These are phyloP conservation scores for Starmerella cellae DNA, from an alignment of 805 yeast genomes.

Conservation along the genomic window DNA sequence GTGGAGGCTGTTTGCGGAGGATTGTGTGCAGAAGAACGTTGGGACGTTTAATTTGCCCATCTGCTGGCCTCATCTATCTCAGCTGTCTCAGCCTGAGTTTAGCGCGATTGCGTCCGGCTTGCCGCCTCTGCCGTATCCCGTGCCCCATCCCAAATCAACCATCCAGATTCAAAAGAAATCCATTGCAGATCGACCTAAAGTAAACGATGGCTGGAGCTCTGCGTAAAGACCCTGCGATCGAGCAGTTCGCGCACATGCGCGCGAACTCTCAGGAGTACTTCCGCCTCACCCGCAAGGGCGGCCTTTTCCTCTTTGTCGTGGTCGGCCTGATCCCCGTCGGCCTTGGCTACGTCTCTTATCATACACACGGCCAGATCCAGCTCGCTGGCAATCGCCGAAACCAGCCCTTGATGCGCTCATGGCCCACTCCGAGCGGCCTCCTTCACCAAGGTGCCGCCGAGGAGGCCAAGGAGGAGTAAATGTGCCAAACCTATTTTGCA, in stretches of 20 bases:
- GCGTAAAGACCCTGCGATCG: slow-evolving; percentile 27
- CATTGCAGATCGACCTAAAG: not conserved
- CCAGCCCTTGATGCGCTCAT: slow-evolving; percentile 19
- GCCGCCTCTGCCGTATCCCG: not conserved
- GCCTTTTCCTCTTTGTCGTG: slow-evolving; percentile 24
- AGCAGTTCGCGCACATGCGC: slow-evolving; percentile 27
- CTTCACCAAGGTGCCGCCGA: slow-evolving; percentile 11
- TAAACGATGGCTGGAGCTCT: slow-evolving; percentile 24
- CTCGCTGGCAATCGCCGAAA: slow-evolving; percentile 21
- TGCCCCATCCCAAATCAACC: not conserved
- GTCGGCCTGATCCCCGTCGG: slow-evolving; percentile 27
- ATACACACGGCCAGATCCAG: slow-evolving; percentile 25
- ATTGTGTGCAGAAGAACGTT: too few species aligned
- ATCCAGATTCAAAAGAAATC: not conserved
- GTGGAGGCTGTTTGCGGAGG: too few species aligned
- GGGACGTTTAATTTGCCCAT: too few species aligned
- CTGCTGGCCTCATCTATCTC: too few species aligned
- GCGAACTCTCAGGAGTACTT: slow-evolving; percentile 23
- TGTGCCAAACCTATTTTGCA: too few species aligned
- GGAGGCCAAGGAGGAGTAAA: not conserved
- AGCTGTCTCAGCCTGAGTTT: too few species aligned
- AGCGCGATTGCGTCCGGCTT: too few species aligned
- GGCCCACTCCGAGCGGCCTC: slow-evolving; percentile 14
- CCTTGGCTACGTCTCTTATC: slow-evolving; percentile 26
- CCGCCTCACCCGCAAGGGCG: slow-evolving; percentile 23